Evolutionary conservation across 257 asterid genomes (phyloP).

Genomic region (Salvia hispanica): DNA sequence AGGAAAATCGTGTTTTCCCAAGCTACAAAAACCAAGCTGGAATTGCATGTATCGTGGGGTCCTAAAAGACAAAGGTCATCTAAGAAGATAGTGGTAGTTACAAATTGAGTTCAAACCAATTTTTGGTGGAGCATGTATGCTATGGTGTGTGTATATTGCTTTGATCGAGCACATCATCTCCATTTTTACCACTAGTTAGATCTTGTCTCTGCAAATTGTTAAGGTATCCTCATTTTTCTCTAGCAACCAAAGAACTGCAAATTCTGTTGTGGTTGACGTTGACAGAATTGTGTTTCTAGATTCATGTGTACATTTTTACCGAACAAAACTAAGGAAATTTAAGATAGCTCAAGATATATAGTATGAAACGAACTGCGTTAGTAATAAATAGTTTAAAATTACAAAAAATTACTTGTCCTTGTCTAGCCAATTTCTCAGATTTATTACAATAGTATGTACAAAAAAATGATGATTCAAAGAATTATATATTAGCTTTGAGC

Average conservation of each 20-base stretch:
- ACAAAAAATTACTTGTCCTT: constrained; percentile 25
- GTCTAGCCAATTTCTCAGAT: constrained; percentile 29
- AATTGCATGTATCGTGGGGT: constrained; percentile 59
- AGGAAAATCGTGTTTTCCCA: constrained; percentile 44
- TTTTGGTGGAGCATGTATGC: constrained; percentile 21
- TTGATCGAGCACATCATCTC: constrained; percentile 16
- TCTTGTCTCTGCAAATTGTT: constrained; percentile 8
- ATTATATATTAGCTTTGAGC: constrained; percentile 20
- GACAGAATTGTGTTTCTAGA: no score
- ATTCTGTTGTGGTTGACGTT: no score
- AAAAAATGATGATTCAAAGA: constrained; percentile 42
- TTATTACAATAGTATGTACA: constrained; percentile 47
- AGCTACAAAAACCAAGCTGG: constrained; percentile 31
- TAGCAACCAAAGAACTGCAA: neutral
- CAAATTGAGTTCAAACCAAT: constrained; percentile 23
- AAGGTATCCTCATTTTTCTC: neutral
- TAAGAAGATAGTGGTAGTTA: constrained; percentile 34
- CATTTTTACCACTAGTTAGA: neutral
- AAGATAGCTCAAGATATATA: neutral
- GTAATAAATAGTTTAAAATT: constrained; percentile 22
- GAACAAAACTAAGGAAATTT: neutral
- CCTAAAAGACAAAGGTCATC: constrained; percentile 68
- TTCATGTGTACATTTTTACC: neutral
- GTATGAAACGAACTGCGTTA: neutral
- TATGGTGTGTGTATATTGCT: constrained; percentile 33